Base-by-base conservation (phyloP, 176 grass and related monocot species). In the Triticum urartu region DNA sequence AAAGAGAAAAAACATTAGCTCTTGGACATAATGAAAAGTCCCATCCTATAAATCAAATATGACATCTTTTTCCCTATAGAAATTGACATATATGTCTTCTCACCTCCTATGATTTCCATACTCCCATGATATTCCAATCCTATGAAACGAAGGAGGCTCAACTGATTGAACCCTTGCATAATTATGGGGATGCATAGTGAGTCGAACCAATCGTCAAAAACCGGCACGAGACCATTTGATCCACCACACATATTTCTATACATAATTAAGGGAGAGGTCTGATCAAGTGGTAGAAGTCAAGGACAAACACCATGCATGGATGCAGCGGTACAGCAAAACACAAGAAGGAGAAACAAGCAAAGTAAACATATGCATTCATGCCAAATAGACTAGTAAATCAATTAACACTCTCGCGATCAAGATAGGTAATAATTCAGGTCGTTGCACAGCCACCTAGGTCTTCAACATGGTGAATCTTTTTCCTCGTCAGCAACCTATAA, bases 401-500 rank as follows among this genome's bases (percentile, higher is more conserved):
- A 24, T 52, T 52, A 2, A 76, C 63, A 33, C 38, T 91, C 75
- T 4, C 7, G 7, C 20, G 56, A 59, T 59, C 38, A 77, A 69
- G 69, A n/a, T 77, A 22, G 45, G 12, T 74, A 39, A 30, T 15
- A 76, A 9, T 70, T 61, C 84, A 69, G 63, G 63, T 34, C 68
- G 30, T 24, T 75, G 43, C 39, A 36, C 56, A 2, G 56, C 56
- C 80, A 34, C 60, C 72, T 80, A 47, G 24, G 69, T 76, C 81
- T 76, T 64, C 77, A 85, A 52, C 48, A 69, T 40, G 69, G 30
- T 30, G 28, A 20, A 61, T 32, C 39, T 59, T 76, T 24, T 47
- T 7, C 67, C 22, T 60, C n/a, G 9, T 78, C 86, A 56, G 63
- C 70, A 71, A 78, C 86, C 90, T 88, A 82, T 11, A 81, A 82